Evolutionary conservation across 2,329 filamentous ascomycete species (phyloP).

Genomic region (Pseudocercospora fuligena): DNA sequence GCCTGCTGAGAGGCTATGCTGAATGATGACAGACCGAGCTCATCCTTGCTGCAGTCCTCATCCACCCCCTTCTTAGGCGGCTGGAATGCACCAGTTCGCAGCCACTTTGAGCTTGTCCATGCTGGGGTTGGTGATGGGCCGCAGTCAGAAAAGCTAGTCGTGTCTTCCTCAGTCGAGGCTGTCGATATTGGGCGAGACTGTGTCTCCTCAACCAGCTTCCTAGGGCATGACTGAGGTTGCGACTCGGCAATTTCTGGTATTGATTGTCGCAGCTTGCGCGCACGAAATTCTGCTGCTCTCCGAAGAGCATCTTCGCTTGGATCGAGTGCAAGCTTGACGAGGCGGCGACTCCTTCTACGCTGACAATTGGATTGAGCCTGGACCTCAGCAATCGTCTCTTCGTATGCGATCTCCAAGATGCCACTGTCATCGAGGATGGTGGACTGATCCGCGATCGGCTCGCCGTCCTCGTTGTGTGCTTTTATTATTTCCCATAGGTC

Average conservation of each 20-base stretch:
- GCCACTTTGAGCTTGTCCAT: conserved; percentile 34
- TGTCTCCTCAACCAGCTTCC: conserved; percentile 22
- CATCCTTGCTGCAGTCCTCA: conserved; percentile 32
- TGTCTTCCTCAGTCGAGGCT: conserved; percentile 8
- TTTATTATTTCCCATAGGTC: conserved; percentile 27
- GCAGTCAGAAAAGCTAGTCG: conserved; percentile 23
- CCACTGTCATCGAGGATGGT: background rate
- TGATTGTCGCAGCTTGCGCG: conserved; percentile 8
- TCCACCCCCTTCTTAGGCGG: conserved; percentile 26
- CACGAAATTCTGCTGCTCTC: conserved; percentile 25
- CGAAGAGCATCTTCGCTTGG: conserved; percentile 30
- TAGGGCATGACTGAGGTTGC: conserved; percentile 24
- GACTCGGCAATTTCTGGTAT: conserved; percentile 10
- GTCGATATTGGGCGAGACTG: conserved; percentile 8
- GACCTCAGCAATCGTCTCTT: conserved; percentile 18
- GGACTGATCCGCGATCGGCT: background rate
- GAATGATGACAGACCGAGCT: conserved; percentile 29
- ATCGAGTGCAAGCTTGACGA: conserved; percentile 19
- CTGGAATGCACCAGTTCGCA: conserved; percentile 25
- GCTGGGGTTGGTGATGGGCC: conserved; percentile 32
- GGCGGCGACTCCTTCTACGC: conserved; percentile 19
- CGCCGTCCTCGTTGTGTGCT: background rate
- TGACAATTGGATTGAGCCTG: conserved; percentile 28
- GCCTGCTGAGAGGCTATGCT: conserved; percentile 25
- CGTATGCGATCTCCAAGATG: background rate